Percentiles rank a stretch among this genome's conserved stretches.
These are phyloP conservation scores for Epichloe sylvatica DNA, from an alignment of 2,329 filamentous ascomycete species.

Conservation along the genomic window DNA sequence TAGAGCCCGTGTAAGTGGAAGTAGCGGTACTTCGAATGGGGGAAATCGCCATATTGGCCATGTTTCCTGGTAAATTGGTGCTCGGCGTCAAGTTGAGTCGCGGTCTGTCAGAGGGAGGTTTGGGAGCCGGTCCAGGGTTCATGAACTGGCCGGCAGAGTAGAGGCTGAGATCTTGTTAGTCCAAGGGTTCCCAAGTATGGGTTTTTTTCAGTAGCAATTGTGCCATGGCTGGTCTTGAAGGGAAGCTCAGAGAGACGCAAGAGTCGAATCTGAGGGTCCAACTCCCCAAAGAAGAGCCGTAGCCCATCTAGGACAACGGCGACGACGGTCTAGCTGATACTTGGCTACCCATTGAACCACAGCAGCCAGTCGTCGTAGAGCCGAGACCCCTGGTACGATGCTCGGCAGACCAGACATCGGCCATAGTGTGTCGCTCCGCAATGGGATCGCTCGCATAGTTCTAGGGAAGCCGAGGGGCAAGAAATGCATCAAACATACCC, in stretches of 20 bases:
- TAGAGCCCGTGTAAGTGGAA: constrained; percentile 56
- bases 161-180: constrained; percentile 25
- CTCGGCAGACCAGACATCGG: neutral
- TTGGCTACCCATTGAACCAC: neutral
- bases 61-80: constrained; percentile 60
- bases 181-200: neutral
- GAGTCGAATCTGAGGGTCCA: neutral
- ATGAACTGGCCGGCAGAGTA: constrained; percentile 64
- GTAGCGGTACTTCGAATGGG: constrained; percentile 50
- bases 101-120: constrained; percentile 72
- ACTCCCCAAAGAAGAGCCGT: neutral
- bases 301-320: neutral
- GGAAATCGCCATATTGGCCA: constrained; percentile 65
- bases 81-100: constrained; percentile 68
- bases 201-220: neutral
- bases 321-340: neutral
- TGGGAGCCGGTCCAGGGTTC: constrained; percentile 90
- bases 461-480: neutral
- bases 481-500: constrained; percentile 10
- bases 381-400: neutral
- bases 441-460: neutral
- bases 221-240: neutral
- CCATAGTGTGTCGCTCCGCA: neutral
- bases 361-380: neutral
- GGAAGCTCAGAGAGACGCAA: neutral